Evolutionary conservation across 495 filamentous ascomycete species (phyloP).

Genomic region (Lepraria neglecta): DNA sequence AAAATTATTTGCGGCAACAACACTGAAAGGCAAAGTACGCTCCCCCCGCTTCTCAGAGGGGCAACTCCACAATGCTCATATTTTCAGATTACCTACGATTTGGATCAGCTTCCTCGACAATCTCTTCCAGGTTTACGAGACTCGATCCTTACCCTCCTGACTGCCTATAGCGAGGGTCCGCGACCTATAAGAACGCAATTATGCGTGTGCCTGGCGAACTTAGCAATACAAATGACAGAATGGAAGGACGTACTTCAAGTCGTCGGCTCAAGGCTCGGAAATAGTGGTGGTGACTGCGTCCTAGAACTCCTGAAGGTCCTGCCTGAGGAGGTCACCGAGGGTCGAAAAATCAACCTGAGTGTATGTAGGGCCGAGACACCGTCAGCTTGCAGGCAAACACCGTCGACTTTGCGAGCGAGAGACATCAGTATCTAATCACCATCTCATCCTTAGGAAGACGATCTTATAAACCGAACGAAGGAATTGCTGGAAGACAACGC

Average conservation of each 20-base stretch:
- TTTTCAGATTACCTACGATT: constrained; percentile 69
- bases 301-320: constrained; percentile 94
- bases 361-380: constrained; percentile 67
- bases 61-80: constrained; percentile 29
- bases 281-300: constrained; percentile 71
- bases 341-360: constrained; percentile 95
- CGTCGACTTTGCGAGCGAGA: constrained; percentile 27
- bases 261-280: constrained; percentile 72
- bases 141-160: constrained; percentile 72
- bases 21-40: constrained; percentile 90
- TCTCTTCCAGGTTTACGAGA: constrained; percentile 70
- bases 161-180: constrained; percentile 70
- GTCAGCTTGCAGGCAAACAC: constrained; percentile 40
- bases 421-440: constrained; percentile 43
- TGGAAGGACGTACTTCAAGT: constrained; percentile 91
- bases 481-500: constrained; percentile 90
- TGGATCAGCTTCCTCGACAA: constrained; percentile 74
- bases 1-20: constrained; percentile 93
- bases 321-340: constrained; percentile 97
- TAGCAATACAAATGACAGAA: constrained; percentile 90
- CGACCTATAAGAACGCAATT: constrained; percentile 90
- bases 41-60: constrained; percentile 14
- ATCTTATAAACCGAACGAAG: constrained; percentile 69
- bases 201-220: constrained; percentile 85
- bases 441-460: constrained; percentile 71